These are phyloP conservation scores for Tephrocybe sp. DNA, from an alignment of 768 basidiomycete species.

Conservation along the genomic window DNA sequence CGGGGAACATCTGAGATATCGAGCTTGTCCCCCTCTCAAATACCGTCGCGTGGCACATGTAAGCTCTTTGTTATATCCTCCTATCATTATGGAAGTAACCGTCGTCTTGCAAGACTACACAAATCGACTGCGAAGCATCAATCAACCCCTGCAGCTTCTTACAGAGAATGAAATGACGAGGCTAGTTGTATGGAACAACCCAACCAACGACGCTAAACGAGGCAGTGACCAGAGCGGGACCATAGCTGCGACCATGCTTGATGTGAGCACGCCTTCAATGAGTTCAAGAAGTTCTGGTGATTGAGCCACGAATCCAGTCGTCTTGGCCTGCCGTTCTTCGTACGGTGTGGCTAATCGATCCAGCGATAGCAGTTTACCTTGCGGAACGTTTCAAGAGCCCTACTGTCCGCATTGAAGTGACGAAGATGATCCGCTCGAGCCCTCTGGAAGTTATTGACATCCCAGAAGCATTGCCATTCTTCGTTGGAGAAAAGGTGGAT, in stretches of 20 bases:
- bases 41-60: slow-evolving; percentile 42
- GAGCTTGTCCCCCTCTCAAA: slow-evolving; percentile 58
- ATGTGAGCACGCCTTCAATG: slow-evolving; percentile 47
- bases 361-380: slow-evolving; percentile 80
- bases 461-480: slow-evolving; percentile 78
- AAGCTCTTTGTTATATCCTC: slow-evolving; percentile 18
- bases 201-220: slow-evolving; percentile 71
- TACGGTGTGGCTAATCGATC: slow-evolving; percentile 80
- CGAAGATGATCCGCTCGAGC: slow-evolving; percentile 69
- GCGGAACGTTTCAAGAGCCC: slow-evolving; percentile 85
- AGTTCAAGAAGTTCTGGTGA: no score
- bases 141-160: slow-evolving; percentile 76
- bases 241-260: slow-evolving; percentile 54
- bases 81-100: not conserved
- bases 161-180: slow-evolving; percentile 91
- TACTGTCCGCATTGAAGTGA: slow-evolving; percentile 69
- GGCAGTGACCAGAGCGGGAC: slow-evolving; percentile 59
- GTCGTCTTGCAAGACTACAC: slow-evolving; percentile 46
- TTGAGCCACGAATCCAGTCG: slow-evolving; percentile 32
- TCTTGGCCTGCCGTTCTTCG: slow-evolving; percentile 70
- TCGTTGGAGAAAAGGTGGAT: slow-evolving; percentile 75
- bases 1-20: slow-evolving; percentile 59
- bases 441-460: slow-evolving; percentile 69
- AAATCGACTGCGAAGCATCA: slow-evolving; percentile 62
- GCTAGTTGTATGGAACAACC: slow-evolving; percentile 89